Base-by-base conservation (phyloP, 768 basidiomycete genomes). In the Dioszegia hungarica region DNA sequence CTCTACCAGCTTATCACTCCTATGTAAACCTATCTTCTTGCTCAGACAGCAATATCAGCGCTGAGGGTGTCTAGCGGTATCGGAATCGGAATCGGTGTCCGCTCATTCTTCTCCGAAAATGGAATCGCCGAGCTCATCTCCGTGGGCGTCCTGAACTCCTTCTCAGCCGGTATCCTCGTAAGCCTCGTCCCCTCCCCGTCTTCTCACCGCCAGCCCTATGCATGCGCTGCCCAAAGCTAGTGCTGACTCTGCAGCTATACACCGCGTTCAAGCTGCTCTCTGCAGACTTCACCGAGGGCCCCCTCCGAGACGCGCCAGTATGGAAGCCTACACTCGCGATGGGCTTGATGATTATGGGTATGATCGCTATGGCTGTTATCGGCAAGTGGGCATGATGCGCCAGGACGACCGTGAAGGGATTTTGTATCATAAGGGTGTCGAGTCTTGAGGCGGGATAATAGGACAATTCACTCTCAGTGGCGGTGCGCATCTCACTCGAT, bases 61-160 rank as follows among this genome's bases (percentile, higher is more conserved):
- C 49, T 51, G 49, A 38, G 24, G 8, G 19, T 34, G 17, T 14
- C n/a, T 34, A 33, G 72, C 34, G 75, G 75, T 34, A 68, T 73
- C 57, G 71, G 59, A 28, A 70, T 73, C 37, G 74, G 74, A 33
- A 73, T 77, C 37, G 76, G 68, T 5, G 73, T 75, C 1, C 68
- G 72, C 50, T 8, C 53, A 2, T 39, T 40, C 17, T 73, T 70
- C 58, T 72, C 67, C 45, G 63, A 71, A 5, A 72, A 72, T 56
- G 67, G 62, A 0, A 66, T 12, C 66, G 66, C 62, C 54, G 55
- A 5, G 1, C 47, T 76, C 2, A 65, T 73, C 31, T 62, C 70
- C 15, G 68, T 70, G 58, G 75, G 73, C 17, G 53, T 74, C 20
- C 70, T 76, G 51, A 72, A 75, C 45, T 57, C 65, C 3, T 69